These are phyloP conservation scores for Pythium rhizo-oryzae DNA, from an alignment of 352 stramenopile species.

Conservation along the genomic window DNA sequence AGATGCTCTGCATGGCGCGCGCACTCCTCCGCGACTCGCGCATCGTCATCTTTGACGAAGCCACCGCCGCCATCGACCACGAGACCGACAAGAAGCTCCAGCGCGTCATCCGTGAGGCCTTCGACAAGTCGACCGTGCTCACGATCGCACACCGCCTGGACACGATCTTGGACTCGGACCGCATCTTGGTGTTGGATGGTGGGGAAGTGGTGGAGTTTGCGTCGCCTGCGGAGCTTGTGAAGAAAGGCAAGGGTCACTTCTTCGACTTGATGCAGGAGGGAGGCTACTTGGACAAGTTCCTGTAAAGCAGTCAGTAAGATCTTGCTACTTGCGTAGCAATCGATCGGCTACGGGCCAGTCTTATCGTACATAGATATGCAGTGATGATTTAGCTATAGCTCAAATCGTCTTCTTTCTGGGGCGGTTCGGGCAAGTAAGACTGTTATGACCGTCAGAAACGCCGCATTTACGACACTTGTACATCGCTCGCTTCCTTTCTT, in stretches of 20 bases:
- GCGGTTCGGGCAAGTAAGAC: constrained; percentile 50
- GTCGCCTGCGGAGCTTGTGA: too few relatives aligned
- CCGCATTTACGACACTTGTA: constrained; percentile 58
- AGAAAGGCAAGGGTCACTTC: too few relatives aligned
- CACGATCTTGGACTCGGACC: too few relatives aligned
- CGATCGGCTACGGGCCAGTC: neutral
- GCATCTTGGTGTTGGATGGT: too few relatives aligned
- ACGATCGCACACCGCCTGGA: too few relatives aligned
- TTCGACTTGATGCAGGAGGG: too few relatives aligned
- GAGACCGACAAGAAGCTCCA: constrained; percentile 62
- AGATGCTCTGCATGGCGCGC: constrained; percentile 61
- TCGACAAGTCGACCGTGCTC: constrained; percentile 92
- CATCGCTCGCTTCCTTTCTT: constrained; percentile 45
- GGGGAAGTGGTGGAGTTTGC: too few relatives aligned
- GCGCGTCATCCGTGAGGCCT: constrained; percentile 74
- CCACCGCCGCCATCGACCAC: constrained; percentile 73
- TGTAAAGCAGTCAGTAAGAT: neutral
- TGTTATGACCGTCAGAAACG: constrained; percentile 57
- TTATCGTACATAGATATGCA: neutral
- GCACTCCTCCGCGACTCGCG: constrained; percentile 80
- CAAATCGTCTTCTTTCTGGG: neutral
- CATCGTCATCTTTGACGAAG: constrained; percentile 79
- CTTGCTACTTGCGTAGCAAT: neutral
- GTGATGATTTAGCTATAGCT: neutral
- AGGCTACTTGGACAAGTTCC: constrained; percentile 43